Conservation (phyloP, 164 flowering plant species). For the Aristolochia contorta region DNA sequence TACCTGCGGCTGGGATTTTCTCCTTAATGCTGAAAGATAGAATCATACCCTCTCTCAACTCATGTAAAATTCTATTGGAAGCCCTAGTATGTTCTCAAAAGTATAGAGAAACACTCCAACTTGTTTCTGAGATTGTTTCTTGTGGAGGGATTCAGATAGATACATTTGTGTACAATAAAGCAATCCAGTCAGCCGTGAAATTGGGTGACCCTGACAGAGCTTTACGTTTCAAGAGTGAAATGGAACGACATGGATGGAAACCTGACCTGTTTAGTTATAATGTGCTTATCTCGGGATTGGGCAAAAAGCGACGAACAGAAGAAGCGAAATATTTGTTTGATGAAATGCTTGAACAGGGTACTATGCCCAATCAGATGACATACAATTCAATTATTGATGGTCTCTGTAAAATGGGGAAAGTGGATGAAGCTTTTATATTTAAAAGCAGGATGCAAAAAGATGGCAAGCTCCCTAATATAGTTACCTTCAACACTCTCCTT, state of each 20-base stretch:
- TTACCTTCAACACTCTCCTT: slow-evolving; percentile 55
- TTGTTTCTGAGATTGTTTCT: slow-evolving; percentile 11
- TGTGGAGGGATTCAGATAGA: slow-evolving; percentile 24
- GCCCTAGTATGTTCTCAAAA: slow-evolving; percentile 2
- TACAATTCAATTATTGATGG: slow-evolving; percentile 66
- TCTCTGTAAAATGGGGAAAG: slow-evolving; percentile 43
- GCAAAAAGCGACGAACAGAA: slow-evolving; percentile 34
- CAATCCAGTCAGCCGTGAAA: slow-evolving; percentile 57
- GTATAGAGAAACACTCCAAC: slow-evolving; percentile 1
- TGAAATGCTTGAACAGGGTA: slow-evolving; percentile 36
- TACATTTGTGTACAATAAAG: slow-evolving; percentile 46
- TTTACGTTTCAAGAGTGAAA: slow-evolving; percentile 24
- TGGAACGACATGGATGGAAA: slow-evolving; percentile 27
- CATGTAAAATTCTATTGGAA: slow-evolving; percentile 3
- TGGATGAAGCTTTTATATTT: slow-evolving; percentile 38
- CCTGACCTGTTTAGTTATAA: slow-evolving; percentile 50
- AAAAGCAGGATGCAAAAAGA: slow-evolving; percentile 36
- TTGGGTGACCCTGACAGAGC: slow-evolving; percentile 43
- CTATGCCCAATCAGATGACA: slow-evolving; percentile 30
- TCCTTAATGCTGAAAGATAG: neutral
- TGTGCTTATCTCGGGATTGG: slow-evolving; percentile 50
- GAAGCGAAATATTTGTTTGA: slow-evolving; percentile 55
- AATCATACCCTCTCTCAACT: neutral
- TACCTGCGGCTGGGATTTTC: slow-evolving; percentile 3
- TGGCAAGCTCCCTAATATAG: slow-evolving; percentile 32